A percentile compares a stretch with the other conserved stretches of the same genome.
Evolutionary conservation across 176 grass and related monocot genomes (phyloP).

Genomic region (Thalia dealbata): DNA sequence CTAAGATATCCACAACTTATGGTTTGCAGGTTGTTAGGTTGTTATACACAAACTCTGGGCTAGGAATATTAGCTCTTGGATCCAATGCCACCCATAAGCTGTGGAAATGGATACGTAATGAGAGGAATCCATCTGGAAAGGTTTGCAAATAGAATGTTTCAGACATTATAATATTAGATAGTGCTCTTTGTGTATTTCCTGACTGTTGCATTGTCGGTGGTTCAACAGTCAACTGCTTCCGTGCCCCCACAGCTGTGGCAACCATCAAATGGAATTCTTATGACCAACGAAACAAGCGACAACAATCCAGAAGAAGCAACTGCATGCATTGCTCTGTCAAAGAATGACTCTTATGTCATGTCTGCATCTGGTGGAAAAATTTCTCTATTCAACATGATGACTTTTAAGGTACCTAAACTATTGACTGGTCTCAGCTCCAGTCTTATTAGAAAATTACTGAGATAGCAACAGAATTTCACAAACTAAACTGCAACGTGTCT

Average conservation of each 20-base stretch:
- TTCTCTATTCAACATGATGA: conserved; percentile 98
- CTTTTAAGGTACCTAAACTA: conserved; percentile 53
- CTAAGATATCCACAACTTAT: background rate
- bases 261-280: conserved; percentile 78
- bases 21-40: conserved; percentile 67
- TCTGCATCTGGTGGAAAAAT: conserved; percentile 98
- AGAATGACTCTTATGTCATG: conserved; percentile 99
- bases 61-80: conserved; percentile 62
- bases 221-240: conserved; percentile 46
- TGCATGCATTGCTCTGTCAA: conserved; percentile 91
- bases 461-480: background rate
- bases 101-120: conserved; percentile 84
- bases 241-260: conserved; percentile 76
- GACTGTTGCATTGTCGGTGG: background rate
- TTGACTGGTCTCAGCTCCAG: background rate
- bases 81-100: conserved; percentile 95
- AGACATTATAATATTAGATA: conserved; percentile 17
- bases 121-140: conserved; percentile 85
- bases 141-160: conserved; percentile 26
- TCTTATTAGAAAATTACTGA: background rate
- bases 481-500: conserved; percentile 13
- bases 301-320: conserved; percentile 91
- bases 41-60: conserved; percentile 78
- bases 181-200: conserved; percentile 10
- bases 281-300: conserved; percentile 82